Evolutionary conservation across 768 basidiomycete species (phyloP).

Genomic region (Tulasnella sp.): DNA sequence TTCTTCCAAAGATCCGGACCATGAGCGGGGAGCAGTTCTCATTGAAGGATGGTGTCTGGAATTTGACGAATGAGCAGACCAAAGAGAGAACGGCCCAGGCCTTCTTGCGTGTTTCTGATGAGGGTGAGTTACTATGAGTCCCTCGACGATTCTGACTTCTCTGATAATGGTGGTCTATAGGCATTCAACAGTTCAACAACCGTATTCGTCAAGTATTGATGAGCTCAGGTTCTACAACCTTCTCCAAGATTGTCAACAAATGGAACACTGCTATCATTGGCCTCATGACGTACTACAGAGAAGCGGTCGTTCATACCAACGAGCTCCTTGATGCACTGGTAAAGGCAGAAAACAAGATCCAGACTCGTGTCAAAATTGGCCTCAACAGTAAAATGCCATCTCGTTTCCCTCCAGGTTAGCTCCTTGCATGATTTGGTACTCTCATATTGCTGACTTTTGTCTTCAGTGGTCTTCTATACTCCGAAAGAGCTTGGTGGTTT

Average conservation of each 20-base stretch:
- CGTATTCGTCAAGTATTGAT: constrained; percentile 92
- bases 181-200: constrained; percentile 95
- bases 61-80: constrained; percentile 89
- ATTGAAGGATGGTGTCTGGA: constrained; percentile 92
- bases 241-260: constrained; percentile 98
- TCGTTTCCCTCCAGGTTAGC: constrained; percentile 67
- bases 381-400: constrained; percentile 99
- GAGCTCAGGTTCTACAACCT: constrained; percentile 97
- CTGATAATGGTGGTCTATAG: constrained; percentile 26
- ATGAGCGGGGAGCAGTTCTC: constrained; percentile 96
- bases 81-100: constrained; percentile 98
- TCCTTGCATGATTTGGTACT: background rate
- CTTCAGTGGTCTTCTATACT: constrained; percentile 74
- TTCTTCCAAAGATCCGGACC: constrained; percentile 89
- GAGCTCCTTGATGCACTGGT: constrained; percentile 91
- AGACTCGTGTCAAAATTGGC: constrained; percentile 99
- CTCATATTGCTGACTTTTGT: background rate
- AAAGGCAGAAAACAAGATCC: constrained; percentile 99
- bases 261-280: constrained; percentile 95
- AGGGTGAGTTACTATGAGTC: constrained; percentile 36
- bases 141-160: background rate
- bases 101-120: constrained; percentile 94
- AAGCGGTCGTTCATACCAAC: constrained; percentile 94
- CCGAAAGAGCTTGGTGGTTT: constrained; percentile 97
- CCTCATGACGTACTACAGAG: constrained; percentile 95